Evolutionary conservation across 2,329 filamentous ascomycete genomes (phyloP).

Genomic region (Zymoseptoria passerinii): DNA sequence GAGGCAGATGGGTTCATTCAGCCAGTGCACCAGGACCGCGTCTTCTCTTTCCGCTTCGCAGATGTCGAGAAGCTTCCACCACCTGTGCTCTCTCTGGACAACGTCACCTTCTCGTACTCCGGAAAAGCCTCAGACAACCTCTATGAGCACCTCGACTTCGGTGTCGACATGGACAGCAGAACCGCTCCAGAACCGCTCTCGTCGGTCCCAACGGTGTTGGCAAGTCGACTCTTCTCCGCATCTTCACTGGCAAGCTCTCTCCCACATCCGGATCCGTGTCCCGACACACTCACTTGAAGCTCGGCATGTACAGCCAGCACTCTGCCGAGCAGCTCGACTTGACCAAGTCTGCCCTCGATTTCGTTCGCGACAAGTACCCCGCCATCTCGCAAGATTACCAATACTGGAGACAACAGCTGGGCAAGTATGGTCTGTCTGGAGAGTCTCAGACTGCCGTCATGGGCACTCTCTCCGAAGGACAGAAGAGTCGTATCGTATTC

Average conservation of each 20-base stretch:
- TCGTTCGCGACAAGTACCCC: conserved; percentile 90
- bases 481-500: conserved; percentile 97
- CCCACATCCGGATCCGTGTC: conserved; percentile 74
- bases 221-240: conserved; percentile 89
- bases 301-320: conserved; percentile 97
- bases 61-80: conserved; percentile 99
- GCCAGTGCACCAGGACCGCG: conserved; percentile 71
- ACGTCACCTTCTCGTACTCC: conserved; percentile 97
- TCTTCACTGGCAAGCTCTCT: conserved; percentile 93
- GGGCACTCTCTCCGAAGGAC: conserved; percentile 94
- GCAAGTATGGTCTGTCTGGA: conserved; percentile 85
- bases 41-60: conserved; percentile 97
- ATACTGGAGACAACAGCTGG: conserved; percentile 98
- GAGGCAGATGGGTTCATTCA: conserved; percentile 98
- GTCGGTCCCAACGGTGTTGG: conserved; percentile 98
- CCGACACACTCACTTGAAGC: conserved; percentile 95
- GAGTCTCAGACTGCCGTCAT: conserved; percentile 94
- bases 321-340: conserved; percentile 96
- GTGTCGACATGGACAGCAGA: conserved; percentile 99
- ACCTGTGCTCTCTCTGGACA: conserved; percentile 89
- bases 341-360: conserved; percentile 95
- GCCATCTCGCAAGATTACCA: conserved; percentile 93
- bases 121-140: conserved; percentile 82
- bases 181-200: conserved; percentile 84
- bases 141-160: conserved; percentile 93